Percentiles rank a stretch among this genome's conserved stretches.
Evolutionary conservation across 2,329 filamentous ascomycete genomes (phyloP).

Genomic region (Tolypocladium paradoxum): DNA sequence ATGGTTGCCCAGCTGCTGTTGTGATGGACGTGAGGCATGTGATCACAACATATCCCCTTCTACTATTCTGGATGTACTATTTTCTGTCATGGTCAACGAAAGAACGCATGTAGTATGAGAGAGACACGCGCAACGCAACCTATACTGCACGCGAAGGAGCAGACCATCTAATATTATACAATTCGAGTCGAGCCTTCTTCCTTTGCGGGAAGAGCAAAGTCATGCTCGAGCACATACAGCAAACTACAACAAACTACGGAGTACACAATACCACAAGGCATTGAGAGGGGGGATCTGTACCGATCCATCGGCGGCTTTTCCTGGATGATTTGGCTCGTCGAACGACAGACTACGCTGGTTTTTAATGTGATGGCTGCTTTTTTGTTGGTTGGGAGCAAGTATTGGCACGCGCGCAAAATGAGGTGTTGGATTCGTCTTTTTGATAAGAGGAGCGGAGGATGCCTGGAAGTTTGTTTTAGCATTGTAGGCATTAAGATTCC

Average conservation of each 20-base stretch:
- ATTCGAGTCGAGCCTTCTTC: constrained; percentile 15
- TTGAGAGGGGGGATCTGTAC: background rate
- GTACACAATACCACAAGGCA: background rate
- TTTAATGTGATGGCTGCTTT: background rate
- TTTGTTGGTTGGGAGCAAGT: background rate
- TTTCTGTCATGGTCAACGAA: constrained; percentile 10
- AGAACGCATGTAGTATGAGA: constrained; percentile 14
- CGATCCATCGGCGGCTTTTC: background rate
- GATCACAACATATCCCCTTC: background rate
- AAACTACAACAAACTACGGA: background rate
- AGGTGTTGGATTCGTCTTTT: background rate
- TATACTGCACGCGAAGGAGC: constrained; percentile 11
- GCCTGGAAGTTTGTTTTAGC: background rate
- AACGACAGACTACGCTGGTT: background rate
- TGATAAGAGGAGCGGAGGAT: background rate
- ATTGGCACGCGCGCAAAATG: background rate
- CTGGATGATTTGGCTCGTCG: background rate
- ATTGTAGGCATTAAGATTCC: background rate
- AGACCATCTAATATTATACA: constrained; percentile 19
- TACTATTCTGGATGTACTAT: constrained; percentile 15
- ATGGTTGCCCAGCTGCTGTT: constrained; percentile 20
- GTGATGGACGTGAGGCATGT: constrained; percentile 6
- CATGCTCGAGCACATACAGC: background rate
- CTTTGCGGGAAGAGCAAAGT: background rate
- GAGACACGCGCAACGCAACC: background rate